Evolutionary conservation across 2,329 filamentous ascomycete species (phyloP), one percentile per base, ranked within the genome.

Genomic region (Pezicula radicicola): DNA sequence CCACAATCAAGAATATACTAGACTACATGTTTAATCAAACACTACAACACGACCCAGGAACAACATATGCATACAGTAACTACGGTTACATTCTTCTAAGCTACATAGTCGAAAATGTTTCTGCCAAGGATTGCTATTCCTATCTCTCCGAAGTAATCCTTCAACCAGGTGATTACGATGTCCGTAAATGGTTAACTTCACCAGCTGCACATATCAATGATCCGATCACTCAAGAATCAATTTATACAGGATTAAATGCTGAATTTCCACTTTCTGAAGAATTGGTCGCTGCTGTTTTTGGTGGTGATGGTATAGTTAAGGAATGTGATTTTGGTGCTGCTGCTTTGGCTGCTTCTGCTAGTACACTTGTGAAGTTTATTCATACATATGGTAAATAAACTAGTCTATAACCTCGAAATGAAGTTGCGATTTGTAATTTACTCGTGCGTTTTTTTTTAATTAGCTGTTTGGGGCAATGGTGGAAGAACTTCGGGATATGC

Each of bases 211-310:
- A 51, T 16, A 27, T 27, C 43, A 51, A 36, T 21, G 49, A 51
- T n/a, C 49, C 49, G 6, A 42, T 51, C 18, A 51, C 44, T 10
- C 49, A 48, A 42, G 49, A 51, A 25, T 46, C 42, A 18, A 42
- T 18, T 12, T 27, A 28, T 8, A 47, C 43, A 18, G 49, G 49
- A 10, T 18, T 25, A 4, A 41, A 36, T 21, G 18, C 43, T 9
- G 12, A 42, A 25, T 25, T 28, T 8, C 44, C 37, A 43, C 49
- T 37, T 13, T 37, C 3, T 13, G 6, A 37, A 37, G 3, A 6
- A 4, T 4, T 37, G 12, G 6, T 37, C 16, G 49, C 27, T 30
- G 42, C 46, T 27, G n/a, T 48, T 47, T 18, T 21, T 21, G 49
- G 49, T 21, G 43, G 49, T 4, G 49, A 51, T 36, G 37, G 37